phyloP scores from a whole-genome alignment of 2,329 filamentous ascomycete genomes.

The Apiospora phragmitis region DNA sequence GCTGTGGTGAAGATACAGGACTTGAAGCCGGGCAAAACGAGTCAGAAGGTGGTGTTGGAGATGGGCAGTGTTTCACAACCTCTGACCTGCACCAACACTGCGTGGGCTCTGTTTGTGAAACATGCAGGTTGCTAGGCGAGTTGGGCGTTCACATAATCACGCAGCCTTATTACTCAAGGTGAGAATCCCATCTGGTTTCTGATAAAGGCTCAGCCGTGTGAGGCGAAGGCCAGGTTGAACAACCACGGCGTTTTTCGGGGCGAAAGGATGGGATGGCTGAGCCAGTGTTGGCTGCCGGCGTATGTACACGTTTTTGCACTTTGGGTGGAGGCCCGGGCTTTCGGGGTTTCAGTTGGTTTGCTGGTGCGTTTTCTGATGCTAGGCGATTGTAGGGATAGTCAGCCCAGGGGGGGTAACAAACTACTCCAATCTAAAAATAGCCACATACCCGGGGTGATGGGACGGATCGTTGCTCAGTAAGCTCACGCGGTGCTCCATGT shows the following conservation, averaged over 20 bases:
- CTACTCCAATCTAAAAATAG: not conserved
- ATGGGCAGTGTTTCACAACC: not conserved
- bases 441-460: not conserved
- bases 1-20: not conserved
- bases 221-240: not conserved
- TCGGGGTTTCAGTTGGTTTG: not conserved
- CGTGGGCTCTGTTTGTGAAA: not conserved
- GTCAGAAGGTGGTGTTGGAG: not conserved
- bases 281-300: conserved; percentile 2
- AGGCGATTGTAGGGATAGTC: not conserved
- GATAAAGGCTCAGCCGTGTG: not conserved
- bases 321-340: not conserved
- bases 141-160: not conserved
- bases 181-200: not conserved
- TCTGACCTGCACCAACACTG: not conserved
- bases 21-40: not conserved
- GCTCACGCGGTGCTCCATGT: too few relatives aligned
- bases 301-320: not conserved
- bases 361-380: not conserved
- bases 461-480: not conserved
- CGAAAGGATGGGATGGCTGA: not conserved
- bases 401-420: not conserved
- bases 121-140: not conserved
- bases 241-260: not conserved
- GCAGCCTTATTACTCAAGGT: not conserved